These are phyloP conservation scores for Zygotorulaspora florentina DNA, from an alignment of 805 yeast species.

Conservation along the genomic window DNA sequence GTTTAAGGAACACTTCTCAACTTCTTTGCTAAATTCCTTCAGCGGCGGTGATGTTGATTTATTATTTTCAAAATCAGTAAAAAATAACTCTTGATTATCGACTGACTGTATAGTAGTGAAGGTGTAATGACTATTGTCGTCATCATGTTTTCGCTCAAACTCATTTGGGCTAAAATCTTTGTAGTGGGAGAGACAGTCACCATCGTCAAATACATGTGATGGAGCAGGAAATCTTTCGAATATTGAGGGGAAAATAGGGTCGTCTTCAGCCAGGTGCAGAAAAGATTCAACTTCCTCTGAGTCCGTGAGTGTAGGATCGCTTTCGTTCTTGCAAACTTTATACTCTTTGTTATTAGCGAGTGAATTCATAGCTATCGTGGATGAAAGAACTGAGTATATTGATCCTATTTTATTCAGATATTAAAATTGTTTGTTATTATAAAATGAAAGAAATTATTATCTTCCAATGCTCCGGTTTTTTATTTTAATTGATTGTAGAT, in stretches of 20 bases:
- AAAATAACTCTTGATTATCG: constrained; percentile 9
- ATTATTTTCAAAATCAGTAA: constrained; percentile 11
- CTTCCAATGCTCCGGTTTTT: too few relatives aligned
- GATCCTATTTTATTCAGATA: too few relatives aligned
- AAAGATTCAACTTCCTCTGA: constrained; percentile 6
- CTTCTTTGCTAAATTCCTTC: constrained; percentile 1
- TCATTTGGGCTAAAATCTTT: constrained; percentile 2
- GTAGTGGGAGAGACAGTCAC: constrained; percentile 5
- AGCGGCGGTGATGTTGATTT: constrained; percentile 9
- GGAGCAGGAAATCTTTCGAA: constrained; percentile 6
- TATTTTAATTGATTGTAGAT: too few relatives aligned
- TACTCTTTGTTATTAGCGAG: constrained; percentile 5
- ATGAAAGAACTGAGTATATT: neutral
- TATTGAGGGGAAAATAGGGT: constrained; percentile 9
- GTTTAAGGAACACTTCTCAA: neutral
- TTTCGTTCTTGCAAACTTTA: constrained; percentile 1
- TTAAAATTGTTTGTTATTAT: too few relatives aligned
- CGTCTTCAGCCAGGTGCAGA: constrained; percentile 8
- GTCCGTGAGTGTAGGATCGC: constrained; percentile 11
- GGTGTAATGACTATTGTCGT: constrained; percentile 10
- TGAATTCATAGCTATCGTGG: constrained; percentile 6
- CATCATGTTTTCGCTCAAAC: constrained; percentile 1
- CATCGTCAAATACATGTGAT: constrained; percentile 4
- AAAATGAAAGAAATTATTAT: too few relatives aligned
- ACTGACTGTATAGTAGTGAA: constrained; percentile 7